Conservation (phyloP, 2,329 filamentous ascomycete species). For the Metarhizium brunneum region DNA sequence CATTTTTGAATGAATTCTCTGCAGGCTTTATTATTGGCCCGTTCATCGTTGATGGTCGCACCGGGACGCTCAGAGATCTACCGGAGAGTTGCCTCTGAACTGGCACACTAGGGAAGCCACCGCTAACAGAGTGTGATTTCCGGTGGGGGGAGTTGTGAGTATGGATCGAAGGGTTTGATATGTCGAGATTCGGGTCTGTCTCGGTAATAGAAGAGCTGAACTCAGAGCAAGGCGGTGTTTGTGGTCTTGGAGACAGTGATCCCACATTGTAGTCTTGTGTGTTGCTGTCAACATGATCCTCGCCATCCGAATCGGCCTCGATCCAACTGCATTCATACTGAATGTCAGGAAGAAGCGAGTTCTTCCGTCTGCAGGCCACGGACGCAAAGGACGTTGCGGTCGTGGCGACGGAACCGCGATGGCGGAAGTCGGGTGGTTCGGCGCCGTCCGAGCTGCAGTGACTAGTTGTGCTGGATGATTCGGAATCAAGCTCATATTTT, state of each 20-base stretch:
- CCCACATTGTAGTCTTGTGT: slow-evolving; percentile 2
- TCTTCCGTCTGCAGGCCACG: slow-evolving; percentile 15
- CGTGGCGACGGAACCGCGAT: slow-evolving; percentile 26
- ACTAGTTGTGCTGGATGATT: slow-evolving; percentile 21
- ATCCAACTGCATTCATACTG: slow-evolving; percentile 26
- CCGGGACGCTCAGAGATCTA: slow-evolving; percentile 12
- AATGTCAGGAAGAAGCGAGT: slow-evolving; percentile 10
- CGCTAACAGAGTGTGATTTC: slow-evolving; percentile 17
- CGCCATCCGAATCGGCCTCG: slow-evolving; percentile 25
- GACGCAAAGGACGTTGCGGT: slow-evolving; percentile 27
- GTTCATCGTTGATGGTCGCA: not conserved
- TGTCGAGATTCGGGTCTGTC: not conserved
- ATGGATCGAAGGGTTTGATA: slow-evolving; percentile 1
- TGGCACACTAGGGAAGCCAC: slow-evolving; percentile 1
- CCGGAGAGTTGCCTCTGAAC: slow-evolving; percentile 8
- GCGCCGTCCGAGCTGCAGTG: slow-evolving; percentile 22
- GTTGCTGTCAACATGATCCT: slow-evolving; percentile 12
- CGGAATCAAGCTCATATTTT: slow-evolving; percentile 16
- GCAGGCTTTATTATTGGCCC: not conserved
- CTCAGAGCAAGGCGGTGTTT: slow-evolving; percentile 16
- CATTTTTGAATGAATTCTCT: not conserved
- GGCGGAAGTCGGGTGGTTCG: slow-evolving; percentile 22
- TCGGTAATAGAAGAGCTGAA: not conserved
- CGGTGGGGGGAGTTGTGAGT: slow-evolving; percentile 8
- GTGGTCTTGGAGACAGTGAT: slow-evolving; percentile 21